These are phyloP conservation scores for Prunus mume DNA, from an alignment of 306 rosid species.

Conservation along the genomic window DNA sequence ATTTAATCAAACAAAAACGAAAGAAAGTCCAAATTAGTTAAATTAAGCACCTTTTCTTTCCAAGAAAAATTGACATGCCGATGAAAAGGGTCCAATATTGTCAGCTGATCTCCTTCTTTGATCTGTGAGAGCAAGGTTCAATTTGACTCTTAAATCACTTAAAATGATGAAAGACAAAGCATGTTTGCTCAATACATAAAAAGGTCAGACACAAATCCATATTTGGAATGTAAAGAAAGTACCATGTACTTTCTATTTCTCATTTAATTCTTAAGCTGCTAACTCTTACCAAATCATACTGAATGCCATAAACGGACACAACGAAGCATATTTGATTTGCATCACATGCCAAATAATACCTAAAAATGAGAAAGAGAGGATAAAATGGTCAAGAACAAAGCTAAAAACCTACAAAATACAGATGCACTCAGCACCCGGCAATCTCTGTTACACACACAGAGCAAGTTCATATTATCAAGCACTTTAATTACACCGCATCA, in stretches of 20 bases:
- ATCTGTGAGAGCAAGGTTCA: conserved; percentile 46
- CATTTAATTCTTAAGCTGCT: conserved; percentile 9
- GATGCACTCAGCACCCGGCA: neutral
- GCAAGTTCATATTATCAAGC: neutral
- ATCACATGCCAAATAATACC: conserved; percentile 83
- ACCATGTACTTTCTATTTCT: neutral
- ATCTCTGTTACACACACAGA: neutral
- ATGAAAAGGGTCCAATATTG: conserved; percentile 64
- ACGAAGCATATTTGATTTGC: conserved; percentile 68
- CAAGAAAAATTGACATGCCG: conserved; percentile 53
- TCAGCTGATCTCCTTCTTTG: conserved; percentile 90
- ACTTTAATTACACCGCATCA: neutral
- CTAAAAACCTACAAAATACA: neutral
- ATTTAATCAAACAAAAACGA: neutral
- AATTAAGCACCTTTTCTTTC: conserved; percentile 68
- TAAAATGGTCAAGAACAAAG: neutral
- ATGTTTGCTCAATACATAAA: neutral
- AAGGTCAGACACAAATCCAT: neutral
- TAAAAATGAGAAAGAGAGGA: conserved; percentile 9
- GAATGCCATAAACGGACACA: conserved; percentile 75
- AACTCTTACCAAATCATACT: conserved; percentile 62
- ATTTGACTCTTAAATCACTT: conserved; percentile 23
- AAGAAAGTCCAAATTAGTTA: conserved; percentile 2
- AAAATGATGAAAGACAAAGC: conserved; percentile 16
- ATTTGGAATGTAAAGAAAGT: neutral